Evolutionary conservation across 2,329 filamentous ascomycete species (phyloP).

Genomic region (Penicillium nordicum): DNA sequence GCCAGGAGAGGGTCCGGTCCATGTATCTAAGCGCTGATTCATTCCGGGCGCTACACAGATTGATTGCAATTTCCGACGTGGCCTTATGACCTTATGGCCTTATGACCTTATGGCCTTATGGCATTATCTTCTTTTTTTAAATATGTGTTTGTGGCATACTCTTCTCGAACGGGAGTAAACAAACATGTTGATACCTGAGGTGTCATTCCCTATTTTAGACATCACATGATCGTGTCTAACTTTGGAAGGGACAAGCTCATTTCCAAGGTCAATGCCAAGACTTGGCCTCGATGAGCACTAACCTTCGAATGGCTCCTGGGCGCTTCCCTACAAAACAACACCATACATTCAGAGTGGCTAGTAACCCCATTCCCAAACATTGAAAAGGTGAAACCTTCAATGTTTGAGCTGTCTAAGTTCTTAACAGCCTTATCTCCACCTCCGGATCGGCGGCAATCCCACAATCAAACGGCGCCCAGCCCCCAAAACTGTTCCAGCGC

Average conservation of each 20-base stretch:
- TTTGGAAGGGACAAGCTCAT: background rate
- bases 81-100: too few species aligned
- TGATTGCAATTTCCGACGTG: background rate
- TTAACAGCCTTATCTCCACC: background rate
- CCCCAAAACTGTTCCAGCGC: too few species aligned
- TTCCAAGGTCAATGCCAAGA: slow-evolving; percentile 6
- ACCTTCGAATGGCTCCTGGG: too few species aligned
- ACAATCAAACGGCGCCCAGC: too few species aligned
- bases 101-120: too few species aligned
- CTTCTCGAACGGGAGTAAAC: background rate
- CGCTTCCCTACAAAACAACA: too few species aligned
- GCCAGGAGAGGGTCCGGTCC: slow-evolving; percentile 2
- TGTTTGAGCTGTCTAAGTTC: too few species aligned
- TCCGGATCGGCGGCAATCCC: slow-evolving; percentile 28
- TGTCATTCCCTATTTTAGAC: background rate
- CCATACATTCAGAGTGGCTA: too few species aligned
- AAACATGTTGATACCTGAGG: background rate
- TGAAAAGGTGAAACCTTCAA: too few species aligned
- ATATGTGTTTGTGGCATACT: background rate
- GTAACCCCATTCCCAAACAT: too few species aligned
- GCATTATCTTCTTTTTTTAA: too few species aligned
- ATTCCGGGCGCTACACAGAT: background rate
- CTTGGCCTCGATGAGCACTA: background rate
- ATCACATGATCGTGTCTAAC: background rate
- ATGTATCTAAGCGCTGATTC: background rate